These are phyloP conservation scores for Ceratobasidium sp. DNA, from an alignment of 1,284 basidiomycete genomes.

Conservation along the genomic window DNA sequence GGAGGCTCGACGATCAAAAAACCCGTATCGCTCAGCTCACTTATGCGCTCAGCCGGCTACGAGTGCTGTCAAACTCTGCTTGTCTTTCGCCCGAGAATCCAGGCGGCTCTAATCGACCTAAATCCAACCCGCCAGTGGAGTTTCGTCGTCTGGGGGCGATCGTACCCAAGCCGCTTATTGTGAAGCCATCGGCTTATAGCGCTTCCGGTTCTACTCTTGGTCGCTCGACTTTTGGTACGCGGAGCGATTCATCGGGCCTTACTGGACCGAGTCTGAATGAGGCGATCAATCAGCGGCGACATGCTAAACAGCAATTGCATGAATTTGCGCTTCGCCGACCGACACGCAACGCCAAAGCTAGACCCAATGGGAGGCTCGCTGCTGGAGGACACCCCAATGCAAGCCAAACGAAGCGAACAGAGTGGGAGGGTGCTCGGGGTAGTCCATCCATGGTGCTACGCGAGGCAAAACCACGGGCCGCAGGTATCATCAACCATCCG, in stretches of 20 bases:
- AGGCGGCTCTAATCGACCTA: neutral
- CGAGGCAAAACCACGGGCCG: constrained; percentile 13
- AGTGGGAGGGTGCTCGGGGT: constrained; percentile 26
- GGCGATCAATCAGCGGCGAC: constrained; percentile 24
- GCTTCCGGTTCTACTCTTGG: constrained; percentile 4
- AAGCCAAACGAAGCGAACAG: neutral
- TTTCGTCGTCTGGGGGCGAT: constrained; percentile 10
- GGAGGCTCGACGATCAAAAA: constrained; percentile 21
- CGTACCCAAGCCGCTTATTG: constrained; percentile 27
- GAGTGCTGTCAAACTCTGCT: constrained; percentile 25
- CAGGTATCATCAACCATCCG: constrained; percentile 11
- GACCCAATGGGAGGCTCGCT: neutral
- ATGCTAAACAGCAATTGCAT: constrained; percentile 26
- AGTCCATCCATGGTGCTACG: constrained; percentile 13
- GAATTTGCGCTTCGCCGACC: constrained; percentile 30
- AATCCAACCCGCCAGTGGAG: neutral
- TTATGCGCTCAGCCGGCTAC: constrained; percentile 29
- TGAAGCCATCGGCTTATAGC: constrained; percentile 19
- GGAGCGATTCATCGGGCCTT: neutral
- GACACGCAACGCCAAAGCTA: constrained; percentile 10
- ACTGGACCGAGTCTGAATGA: constrained; percentile 27
- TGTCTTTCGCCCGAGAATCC: constrained; percentile 6
- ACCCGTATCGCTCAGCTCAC: constrained; percentile 25
- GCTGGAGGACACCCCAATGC: neutral
- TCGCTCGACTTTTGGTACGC: neutral